These are phyloP conservation scores for Fraxinus platypoda DNA, from an alignment of 305 asterid species.

Conservation along the genomic window DNA sequence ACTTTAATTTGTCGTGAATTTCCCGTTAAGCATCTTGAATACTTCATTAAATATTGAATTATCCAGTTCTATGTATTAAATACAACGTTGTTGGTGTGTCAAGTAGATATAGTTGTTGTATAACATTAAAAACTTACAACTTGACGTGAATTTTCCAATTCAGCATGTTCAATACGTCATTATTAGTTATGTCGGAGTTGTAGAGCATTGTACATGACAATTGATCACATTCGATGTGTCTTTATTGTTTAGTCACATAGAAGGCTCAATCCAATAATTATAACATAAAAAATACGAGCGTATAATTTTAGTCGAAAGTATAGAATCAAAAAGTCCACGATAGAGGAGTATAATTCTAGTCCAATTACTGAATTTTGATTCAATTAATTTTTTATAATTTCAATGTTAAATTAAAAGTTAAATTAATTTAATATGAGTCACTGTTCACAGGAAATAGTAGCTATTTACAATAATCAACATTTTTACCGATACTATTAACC, in stretches of 20 bases:
- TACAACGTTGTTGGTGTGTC: neutral
- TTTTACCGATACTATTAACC: neutral
- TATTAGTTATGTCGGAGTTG: no score
- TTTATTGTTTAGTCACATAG: neutral
- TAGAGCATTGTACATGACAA: no score
- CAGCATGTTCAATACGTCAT: no score
- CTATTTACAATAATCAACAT: no score
- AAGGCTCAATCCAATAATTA: neutral
- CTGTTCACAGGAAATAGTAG: no score
- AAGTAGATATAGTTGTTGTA: neutral
- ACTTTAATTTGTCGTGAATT: neutral
- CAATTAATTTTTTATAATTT: no score
- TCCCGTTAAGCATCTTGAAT: neutral
- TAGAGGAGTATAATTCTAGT: neutral
- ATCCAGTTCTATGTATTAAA: neutral
- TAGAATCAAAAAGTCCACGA: no score
- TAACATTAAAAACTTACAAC: neutral
- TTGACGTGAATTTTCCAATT: neutral
- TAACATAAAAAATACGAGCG: neutral
- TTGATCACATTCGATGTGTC: neutral
- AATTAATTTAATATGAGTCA: neutral
- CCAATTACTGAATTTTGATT: neutral
- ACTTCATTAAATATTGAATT: neutral
- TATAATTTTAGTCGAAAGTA: neutral
- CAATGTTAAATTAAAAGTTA: neutral